A percentile compares a stretch with the other conserved stretches of the same genome.
These are phyloP conservation scores for Phialemoniopsis sp. DNA, from an alignment of 2,329 filamentous ascomycete genomes.

Conservation along the genomic window DNA sequence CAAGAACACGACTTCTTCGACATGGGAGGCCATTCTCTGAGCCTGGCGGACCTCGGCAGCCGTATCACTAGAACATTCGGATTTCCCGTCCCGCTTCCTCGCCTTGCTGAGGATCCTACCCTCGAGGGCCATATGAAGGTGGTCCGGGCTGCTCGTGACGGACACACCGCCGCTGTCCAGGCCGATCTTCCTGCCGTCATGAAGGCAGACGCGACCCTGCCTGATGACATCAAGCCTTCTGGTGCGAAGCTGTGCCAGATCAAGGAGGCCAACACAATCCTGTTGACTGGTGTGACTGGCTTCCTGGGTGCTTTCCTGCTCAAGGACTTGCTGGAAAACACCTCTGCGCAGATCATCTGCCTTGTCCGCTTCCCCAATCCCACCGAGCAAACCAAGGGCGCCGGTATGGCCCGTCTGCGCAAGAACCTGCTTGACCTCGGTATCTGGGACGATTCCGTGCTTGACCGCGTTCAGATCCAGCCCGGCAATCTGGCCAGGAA, in stretches of 20 bases:
- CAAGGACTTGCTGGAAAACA: slow-evolving; percentile 62
- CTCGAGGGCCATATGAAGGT: slow-evolving; percentile 69
- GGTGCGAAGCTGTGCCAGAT: slow-evolving; percentile 52
- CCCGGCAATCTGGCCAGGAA: slow-evolving; percentile 69
- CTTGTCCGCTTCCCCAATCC: slow-evolving; percentile 71
- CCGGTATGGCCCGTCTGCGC: slow-evolving; percentile 68
- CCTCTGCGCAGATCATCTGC: slow-evolving; percentile 66
- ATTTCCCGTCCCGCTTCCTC: slow-evolving; percentile 67
- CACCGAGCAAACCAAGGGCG: slow-evolving; percentile 46
- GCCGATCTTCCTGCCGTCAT: slow-evolving; percentile 69
- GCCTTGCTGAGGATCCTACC: slow-evolving; percentile 68
- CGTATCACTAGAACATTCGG: slow-evolving; percentile 66
- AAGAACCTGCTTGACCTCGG: slow-evolving; percentile 75
- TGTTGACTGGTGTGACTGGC: slow-evolving; percentile 72
- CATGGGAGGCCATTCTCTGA: slow-evolving; percentile 72
- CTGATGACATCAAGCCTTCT: slow-evolving; percentile 65
- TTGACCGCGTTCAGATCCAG: slow-evolving; percentile 73
- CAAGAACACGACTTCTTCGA: slow-evolving; percentile 77
- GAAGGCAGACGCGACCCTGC: slow-evolving; percentile 61
- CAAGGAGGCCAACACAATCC: slow-evolving; percentile 62
- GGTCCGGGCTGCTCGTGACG: slow-evolving; percentile 66
- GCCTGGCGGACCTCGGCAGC: slow-evolving; percentile 72
- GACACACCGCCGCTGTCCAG: slow-evolving; percentile 70
- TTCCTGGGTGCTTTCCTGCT: slow-evolving; percentile 75
- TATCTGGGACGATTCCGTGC: slow-evolving; percentile 71